Conservation (phyloP, 139 green algal genomes). For the Chlorella sorokiniana region DNA sequence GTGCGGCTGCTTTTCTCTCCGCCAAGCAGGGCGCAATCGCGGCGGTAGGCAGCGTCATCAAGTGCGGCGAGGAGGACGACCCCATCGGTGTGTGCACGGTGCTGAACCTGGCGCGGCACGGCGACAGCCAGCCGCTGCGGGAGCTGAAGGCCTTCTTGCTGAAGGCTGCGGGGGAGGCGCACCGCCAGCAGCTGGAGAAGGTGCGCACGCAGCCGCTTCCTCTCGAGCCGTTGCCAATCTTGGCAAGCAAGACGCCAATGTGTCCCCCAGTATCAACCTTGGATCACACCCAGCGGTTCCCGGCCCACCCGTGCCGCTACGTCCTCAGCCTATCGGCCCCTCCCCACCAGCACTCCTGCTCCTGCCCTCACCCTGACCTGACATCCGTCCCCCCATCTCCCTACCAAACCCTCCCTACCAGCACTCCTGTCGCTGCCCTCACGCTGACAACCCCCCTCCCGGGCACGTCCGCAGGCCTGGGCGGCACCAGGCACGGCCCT, state of each 20-base stretch:
- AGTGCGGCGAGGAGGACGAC: constrained; percentile 80
- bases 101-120: constrained; percentile 62
- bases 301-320: too few species aligned
- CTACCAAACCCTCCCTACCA: not conserved
- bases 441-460: not conserved
- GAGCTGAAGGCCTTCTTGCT: constrained; percentile 70
- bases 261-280: too few species aligned
- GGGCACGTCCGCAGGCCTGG: constrained; percentile 49
- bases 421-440: not conserved
- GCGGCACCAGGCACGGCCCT: constrained; percentile 59
- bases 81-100: constrained; percentile 81
- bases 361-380: not conserved
- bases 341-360: too few species aligned
- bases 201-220: too few species aligned
- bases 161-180: constrained; percentile 28
- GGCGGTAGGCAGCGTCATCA: constrained; percentile 85
- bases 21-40: constrained; percentile 1
- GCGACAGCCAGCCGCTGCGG: constrained; percentile 45
- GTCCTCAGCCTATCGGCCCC: too few species aligned
- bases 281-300: not conserved
- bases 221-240: too few species aligned
- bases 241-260: too few species aligned
- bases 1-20: not conserved
- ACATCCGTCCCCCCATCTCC: not conserved
- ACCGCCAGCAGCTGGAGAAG: constrained; percentile 19